Percentiles rank a stretch among this genome's conserved stretches.
Conservation (phyloP, 2,329 filamentous ascomycete genomes). For the Fusarium foetens region DNA sequence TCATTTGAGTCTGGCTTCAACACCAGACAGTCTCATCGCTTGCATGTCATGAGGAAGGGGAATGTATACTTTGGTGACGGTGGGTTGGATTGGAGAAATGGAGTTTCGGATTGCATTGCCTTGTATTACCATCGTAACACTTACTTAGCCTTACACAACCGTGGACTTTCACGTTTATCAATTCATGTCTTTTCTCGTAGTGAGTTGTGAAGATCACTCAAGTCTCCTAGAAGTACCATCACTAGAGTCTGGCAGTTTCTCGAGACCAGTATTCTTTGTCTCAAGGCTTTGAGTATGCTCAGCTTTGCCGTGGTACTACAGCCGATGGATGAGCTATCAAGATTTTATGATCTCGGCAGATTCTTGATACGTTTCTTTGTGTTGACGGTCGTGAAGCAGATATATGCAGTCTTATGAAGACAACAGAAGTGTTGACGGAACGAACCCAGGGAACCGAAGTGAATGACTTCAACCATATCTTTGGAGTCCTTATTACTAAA, state of each 20-base stretch:
- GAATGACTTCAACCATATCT: neutral
- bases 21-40: conserved; percentile 21
- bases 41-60: conserved; percentile 36
- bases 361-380: neutral
- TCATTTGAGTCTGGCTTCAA: conserved; percentile 21
- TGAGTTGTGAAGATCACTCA: neutral
- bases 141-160: conserved; percentile 14
- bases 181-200: neutral
- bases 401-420: too few species aligned
- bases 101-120: conserved; percentile 30
- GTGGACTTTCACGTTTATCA: conserved; percentile 8
- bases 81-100: conserved; percentile 26
- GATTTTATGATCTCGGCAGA: neutral
- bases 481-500: neutral
- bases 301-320: neutral
- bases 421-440: neutral
- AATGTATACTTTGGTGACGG: conserved; percentile 28
- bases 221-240: neutral
- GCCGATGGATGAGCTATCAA: neutral
- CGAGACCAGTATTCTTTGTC: neutral
- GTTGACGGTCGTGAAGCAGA: neutral
- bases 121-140: conserved; percentile 35
- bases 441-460: neutral
- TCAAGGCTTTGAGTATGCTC: neutral
- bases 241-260: neutral